A percentile compares a stretch with the other conserved stretches of the same genome.
Evolutionary conservation across 345 rosid genomes (phyloP).

Genomic region (Citrus sp.): DNA sequence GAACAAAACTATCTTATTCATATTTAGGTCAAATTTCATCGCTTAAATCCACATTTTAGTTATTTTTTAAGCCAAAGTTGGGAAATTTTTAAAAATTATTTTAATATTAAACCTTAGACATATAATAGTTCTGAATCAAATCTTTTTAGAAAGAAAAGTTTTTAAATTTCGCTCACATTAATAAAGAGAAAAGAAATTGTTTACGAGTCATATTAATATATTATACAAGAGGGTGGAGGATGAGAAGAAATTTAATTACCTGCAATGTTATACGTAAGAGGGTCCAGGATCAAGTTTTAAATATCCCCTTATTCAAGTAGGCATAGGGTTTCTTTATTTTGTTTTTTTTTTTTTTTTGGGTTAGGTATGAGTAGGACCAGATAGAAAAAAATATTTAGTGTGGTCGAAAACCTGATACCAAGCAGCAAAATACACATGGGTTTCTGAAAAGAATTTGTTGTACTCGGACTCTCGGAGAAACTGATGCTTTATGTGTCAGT

Average conservation of each 20-base stretch:
- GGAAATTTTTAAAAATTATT: too few relatives aligned
- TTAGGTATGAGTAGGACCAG: neutral
- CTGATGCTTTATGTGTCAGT: neutral
- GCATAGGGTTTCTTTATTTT: too few relatives aligned
- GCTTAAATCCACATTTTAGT: neutral
- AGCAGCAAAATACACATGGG: constrained; percentile 29
- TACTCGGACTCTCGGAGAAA: constrained; percentile 8
- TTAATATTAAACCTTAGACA: too few relatives aligned
- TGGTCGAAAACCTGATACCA: constrained; percentile 26
- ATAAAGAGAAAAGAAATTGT: neutral
- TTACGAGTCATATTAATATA: too few relatives aligned
- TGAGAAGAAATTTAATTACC: too few relatives aligned
- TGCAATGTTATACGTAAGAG: too few relatives aligned
- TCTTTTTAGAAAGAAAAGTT: too few relatives aligned
- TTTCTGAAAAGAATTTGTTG: constrained; percentile 22
- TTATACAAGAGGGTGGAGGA: too few relatives aligned
- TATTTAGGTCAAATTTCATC: neutral
- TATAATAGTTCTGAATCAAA: too few relatives aligned
- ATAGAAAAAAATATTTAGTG: neutral
- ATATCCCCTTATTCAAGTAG: neutral
- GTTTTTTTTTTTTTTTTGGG: neutral
- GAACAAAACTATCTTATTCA: neutral
- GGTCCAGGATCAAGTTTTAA: neutral
- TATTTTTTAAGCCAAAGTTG: neutral
- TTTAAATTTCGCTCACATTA: neutral